Evolutionary conservation across 441 rosid species (phyloP), one percentile per base, ranked within the genome.

Genomic region (Bocquillonia castaneifolia): DNA sequence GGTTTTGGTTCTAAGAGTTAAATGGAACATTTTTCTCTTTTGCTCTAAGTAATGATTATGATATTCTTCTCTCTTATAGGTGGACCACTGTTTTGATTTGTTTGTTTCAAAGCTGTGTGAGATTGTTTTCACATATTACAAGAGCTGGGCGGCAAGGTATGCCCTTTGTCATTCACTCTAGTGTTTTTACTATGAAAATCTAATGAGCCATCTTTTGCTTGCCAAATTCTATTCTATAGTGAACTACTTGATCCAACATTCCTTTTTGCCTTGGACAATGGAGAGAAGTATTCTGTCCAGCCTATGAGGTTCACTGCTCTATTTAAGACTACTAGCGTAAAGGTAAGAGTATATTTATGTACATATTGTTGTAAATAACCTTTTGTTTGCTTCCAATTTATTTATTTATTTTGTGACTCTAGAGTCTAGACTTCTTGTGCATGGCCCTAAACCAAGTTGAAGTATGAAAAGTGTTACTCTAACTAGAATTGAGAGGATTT

Each of bases 91-190:
- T 80, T 92, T 95, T 80, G 98, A 95, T 78, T 82, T 92, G 77
- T 92, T 95, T 79, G 97, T 89, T 73, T 82, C 92, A 75, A 92
- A 82, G 76, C 85, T 95, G 60, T 84, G 87, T 66, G 98, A 95
- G 71, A 85, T 83, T 78, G 84, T 89, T 71, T 89, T 90, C 91
- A 86, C 95, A 44, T 89, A 89, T 81, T 92, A 92, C 88, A 95
- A 95, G 85, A 92, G 98, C 81, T 88, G 99, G 98, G 90, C 96
- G n/a, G 95, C 97, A 62, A 95, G 97, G 99, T 95, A 84, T 73
- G 59, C 44, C 25, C 63, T 67, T 72, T 60, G 36, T 51, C 72
- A 63, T 65, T 28, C 61, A 26, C 59, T 76, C 28, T 20, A 45
- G 44, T 39, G 52, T 31, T n/a, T n/a, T 17, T 64, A 26, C 50